These are phyloP conservation scores for Fraxinus quadrangulata DNA, from an alignment of 257 asterid species.

Conservation along the genomic window DNA sequence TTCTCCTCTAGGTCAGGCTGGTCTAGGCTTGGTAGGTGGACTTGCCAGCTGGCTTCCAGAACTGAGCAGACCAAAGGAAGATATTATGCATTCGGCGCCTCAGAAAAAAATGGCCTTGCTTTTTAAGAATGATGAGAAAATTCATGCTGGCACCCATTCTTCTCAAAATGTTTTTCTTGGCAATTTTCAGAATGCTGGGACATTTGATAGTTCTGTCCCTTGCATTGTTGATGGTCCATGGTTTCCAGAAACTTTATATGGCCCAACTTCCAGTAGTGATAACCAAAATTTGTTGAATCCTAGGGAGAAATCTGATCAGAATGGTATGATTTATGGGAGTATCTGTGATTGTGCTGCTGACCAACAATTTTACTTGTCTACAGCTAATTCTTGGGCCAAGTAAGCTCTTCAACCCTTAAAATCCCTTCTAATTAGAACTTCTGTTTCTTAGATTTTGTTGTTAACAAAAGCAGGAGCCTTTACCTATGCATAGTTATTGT, in stretches of 20 bases:
- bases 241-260: conserved; percentile 47
- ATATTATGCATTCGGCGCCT: conserved; percentile 38
- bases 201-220: conserved; percentile 48
- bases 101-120: conserved; percentile 89
- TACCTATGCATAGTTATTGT: no score
- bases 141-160: conserved; percentile 48
- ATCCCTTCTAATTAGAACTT: no score
- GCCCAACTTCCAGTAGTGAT: background rate
- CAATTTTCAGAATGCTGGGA: conserved; percentile 54
- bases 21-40: conserved; percentile 73
- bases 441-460: no score
- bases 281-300: conserved; percentile 35
- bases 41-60: conserved; percentile 73
- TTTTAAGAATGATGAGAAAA: conserved; percentile 73
- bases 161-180: conserved; percentile 40
- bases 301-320: conserved; percentile 56
- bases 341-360: conserved; percentile 46
- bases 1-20: conserved; percentile 79
- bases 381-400: conserved; percentile 72
- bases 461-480: no score
- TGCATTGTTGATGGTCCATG: conserved; percentile 58
- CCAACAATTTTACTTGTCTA: conserved; percentile 57
- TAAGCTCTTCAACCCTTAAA: conserved; percentile 38
- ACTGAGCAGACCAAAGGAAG: conserved; percentile 43
- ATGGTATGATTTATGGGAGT: conserved; percentile 47